These are phyloP conservation scores for Carpinus viminea DNA, from an alignment of 306 rosid genomes.

Conservation along the genomic window DNA sequence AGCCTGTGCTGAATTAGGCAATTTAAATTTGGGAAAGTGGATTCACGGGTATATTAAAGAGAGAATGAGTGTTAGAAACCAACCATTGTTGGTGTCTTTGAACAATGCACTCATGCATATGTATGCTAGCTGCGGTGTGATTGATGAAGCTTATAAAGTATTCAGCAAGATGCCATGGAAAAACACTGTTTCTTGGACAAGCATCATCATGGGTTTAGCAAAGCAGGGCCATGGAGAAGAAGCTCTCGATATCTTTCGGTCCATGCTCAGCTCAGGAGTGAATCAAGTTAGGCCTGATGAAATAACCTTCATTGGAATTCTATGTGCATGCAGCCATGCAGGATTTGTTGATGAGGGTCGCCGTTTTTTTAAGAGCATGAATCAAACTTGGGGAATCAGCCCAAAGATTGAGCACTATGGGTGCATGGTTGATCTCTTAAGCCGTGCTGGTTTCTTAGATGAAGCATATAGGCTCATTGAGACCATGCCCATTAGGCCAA, in stretches of 20 bases:
- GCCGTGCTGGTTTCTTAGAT: conserved; percentile 75
- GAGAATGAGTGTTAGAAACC: conserved; percentile 29
- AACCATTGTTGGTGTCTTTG: conserved; percentile 47
- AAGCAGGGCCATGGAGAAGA: conserved; percentile 70
- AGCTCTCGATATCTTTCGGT: conserved; percentile 58
- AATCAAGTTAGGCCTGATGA: conserved; percentile 64
- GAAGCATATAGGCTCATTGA: conserved; percentile 62
- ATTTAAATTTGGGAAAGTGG: conserved; percentile 66
- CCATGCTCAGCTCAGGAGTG: conserved; percentile 48
- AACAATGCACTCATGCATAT: conserved; percentile 78
- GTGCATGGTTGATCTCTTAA: conserved; percentile 84
- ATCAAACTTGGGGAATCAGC: conserved; percentile 46
- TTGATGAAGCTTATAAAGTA: conserved; percentile 51
- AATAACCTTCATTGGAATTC: conserved; percentile 65
- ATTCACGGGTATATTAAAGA: conserved; percentile 50
- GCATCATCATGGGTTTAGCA: conserved; percentile 68
- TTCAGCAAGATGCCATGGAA: conserved; percentile 52
- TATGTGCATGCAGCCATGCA: conserved; percentile 78
- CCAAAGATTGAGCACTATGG: conserved; percentile 81
- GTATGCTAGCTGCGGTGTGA: conserved; percentile 70
- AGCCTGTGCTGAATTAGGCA: conserved; percentile 70
- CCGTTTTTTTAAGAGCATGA: conserved; percentile 56
- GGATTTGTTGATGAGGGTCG: conserved; percentile 67
- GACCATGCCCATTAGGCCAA: conserved; percentile 74
- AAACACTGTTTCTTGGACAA: conserved; percentile 74